Percentiles rank a stretch among this genome's conserved stretches.
phyloP scores from a whole-genome alignment of 176 grass and related monocot species.

The Hordeum marinum region DNA sequence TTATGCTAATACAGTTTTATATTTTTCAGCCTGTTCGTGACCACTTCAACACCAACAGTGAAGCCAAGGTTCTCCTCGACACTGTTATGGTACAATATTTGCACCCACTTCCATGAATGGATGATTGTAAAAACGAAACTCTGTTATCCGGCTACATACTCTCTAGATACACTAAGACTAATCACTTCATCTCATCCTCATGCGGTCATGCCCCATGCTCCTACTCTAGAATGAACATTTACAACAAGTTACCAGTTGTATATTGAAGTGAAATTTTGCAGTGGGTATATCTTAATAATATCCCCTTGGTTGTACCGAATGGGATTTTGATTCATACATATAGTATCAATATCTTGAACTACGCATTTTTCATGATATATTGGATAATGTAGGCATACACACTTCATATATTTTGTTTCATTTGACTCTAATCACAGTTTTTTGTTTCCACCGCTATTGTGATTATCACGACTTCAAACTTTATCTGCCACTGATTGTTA shows the following conservation, averaged over 20 bases:
- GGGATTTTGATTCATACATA: too few species aligned
- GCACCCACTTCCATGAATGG: background rate
- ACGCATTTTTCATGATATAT: background rate
- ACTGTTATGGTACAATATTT: slow-evolving; percentile 64
- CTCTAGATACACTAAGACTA: background rate
- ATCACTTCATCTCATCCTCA: background rate
- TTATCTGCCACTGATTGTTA: background rate
- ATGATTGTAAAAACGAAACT: background rate
- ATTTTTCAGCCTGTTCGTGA: slow-evolving; percentile 77
- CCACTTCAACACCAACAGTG: slow-evolving; percentile 63
- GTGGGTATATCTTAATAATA: too few species aligned
- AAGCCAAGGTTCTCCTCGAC: slow-evolving; percentile 73
- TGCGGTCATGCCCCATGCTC: too few species aligned
- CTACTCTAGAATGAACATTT: background rate
- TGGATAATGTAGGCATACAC: background rate
- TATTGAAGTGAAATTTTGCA: background rate
- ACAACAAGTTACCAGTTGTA: background rate
- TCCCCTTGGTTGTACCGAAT: background rate
- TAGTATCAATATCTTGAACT: too few species aligned
- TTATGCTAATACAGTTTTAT: background rate
- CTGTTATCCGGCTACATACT: background rate
- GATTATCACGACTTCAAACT: background rate
- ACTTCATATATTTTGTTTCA: background rate
- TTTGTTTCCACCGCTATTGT: background rate
- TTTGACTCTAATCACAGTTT: background rate